Evolutionary conservation across 2,329 filamentous ascomycete species (phyloP), one percentile per base, ranked within the genome.

Genomic region (Pseudomassariella vexata): DNA sequence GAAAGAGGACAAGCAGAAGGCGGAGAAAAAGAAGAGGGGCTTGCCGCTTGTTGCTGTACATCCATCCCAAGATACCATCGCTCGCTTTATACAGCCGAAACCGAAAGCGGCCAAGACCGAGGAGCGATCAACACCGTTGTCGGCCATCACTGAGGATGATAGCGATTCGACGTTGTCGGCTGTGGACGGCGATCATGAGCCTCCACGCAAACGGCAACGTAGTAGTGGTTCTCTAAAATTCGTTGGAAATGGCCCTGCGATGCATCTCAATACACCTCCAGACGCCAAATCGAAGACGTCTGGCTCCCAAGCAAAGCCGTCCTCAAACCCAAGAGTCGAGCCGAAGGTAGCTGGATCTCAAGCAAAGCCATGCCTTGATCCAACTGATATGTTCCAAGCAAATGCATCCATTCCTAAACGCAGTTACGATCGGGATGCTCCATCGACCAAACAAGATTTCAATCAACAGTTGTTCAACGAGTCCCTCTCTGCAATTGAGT

Each of bases 1-100:
- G 11, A 76, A 69, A 45, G 72, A 73, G 29, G 50, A 61, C 17
- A 62, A 61, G 6, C 66, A 68, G 36, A 58, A 55, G 26, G 64
- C 69, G n/a, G 64, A 59, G 31, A 73, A 66, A 54, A 70, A 57
- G 45, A 68, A 59, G 39, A 66, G 60, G 33, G 70, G 74, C 0
- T 35, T 74, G 36, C 76, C 76, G 10, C 53, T 76, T 5, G 60
- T 72, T n/a, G 61, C 60, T 9, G 68, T 74, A 5, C 61, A 66
- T 21, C 67, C 74, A 0, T 78, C 74, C 20, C 76, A 79, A 48
- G 68, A 68, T 24, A 73, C 68, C 0, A 74, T 80, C 39, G 60
- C 71, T 12, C 49, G 63, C 21, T 79, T 79, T 36, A 53, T 73
- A 6, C 55, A 26, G 16, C 34, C 28, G 58, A 0, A 52, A 56